Evolutionary conservation across 1,139 yeast species (phyloP).

Genomic region (Protomyces lactucae-debilis): DNA sequence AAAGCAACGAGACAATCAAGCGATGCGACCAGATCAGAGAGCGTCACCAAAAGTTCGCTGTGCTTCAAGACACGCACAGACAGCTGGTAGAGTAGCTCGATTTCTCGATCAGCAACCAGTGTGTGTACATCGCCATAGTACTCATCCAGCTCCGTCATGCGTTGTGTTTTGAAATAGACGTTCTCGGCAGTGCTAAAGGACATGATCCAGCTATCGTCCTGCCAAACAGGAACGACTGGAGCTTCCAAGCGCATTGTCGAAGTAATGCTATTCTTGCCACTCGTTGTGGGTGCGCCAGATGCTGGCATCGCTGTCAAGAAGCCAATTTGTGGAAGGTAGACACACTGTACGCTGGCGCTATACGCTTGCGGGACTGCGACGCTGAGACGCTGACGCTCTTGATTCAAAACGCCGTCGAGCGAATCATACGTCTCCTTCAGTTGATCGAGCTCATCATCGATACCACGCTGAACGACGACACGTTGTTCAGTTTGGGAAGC

Average conservation of each 20-base stretch:
- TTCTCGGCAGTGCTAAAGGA: constrained; percentile 43
- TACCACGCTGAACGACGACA: constrained; percentile 38
- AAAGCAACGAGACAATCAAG: constrained; percentile 44
- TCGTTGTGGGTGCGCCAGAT: constrained; percentile 30
- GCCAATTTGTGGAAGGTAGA: constrained; percentile 48
- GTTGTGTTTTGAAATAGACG: constrained; percentile 41
- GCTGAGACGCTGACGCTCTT: constrained; percentile 36
- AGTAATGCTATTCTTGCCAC: constrained; percentile 28
- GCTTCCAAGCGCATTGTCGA: constrained; percentile 32
- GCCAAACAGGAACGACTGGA: constrained; percentile 27
- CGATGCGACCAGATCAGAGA: constrained; percentile 38
- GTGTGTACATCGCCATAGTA: constrained; percentile 46
- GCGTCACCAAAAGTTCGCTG: constrained; percentile 31
- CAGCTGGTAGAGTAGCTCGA: constrained; percentile 43
- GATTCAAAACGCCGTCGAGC: constrained; percentile 40
- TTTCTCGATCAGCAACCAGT: constrained; percentile 41
- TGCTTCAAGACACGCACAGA: constrained; percentile 38
- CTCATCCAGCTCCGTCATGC: constrained; percentile 40
- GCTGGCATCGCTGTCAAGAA: constrained; percentile 38
- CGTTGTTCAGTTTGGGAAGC: constrained; percentile 39
- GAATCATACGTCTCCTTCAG: constrained; percentile 40
- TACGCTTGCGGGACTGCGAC: constrained; percentile 31
- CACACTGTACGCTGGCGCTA: constrained; percentile 38
- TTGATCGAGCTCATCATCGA: constrained; percentile 40
- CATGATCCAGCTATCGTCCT: constrained; percentile 39